A percentile compares a stretch with the other conserved stretches of the same genome.
Conservation (phyloP, 2,329 filamentous ascomycete genomes). For the Colletotrichum sp. region DNA sequence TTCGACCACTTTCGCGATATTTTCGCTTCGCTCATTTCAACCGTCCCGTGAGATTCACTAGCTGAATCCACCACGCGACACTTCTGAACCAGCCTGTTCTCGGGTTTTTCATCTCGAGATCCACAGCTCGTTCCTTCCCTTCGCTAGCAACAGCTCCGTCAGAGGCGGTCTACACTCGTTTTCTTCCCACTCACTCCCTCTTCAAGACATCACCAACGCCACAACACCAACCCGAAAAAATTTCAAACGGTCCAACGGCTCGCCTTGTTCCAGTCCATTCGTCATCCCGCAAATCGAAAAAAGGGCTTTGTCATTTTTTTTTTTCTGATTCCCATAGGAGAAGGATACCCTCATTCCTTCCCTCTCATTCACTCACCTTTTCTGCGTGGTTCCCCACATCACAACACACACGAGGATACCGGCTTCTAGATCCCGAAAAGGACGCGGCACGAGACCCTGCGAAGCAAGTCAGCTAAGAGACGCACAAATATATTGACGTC, state of each 20-base stretch:
- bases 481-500: conserved; percentile 19
- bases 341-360: not conserved
- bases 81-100: not conserved
- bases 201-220: not conserved
- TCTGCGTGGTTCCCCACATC: not conserved
- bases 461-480: conserved; percentile 3
- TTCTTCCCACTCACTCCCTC: not conserved
- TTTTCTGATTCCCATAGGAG: not conserved
- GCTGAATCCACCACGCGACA: not conserved
- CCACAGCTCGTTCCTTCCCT: conserved; percentile 14
- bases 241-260: not conserved
- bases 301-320: not conserved
- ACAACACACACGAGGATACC: not conserved
- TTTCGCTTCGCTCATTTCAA: not conserved
- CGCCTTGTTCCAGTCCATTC: conserved; percentile 9
- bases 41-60: conserved; percentile 2
- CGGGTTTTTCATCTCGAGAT: not conserved
- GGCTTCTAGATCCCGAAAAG: conserved; percentile 16
- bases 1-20: not conserved
- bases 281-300: not conserved
- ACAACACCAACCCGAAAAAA: not conserved
- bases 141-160: not conserved
- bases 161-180: conserved; percentile 17
- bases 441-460: conserved; percentile 16
- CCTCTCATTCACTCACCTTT: not conserved